Evolutionary conservation across 768 basidiomycete species (phyloP).

Genomic region (Psilocybe cyanescens): DNA sequence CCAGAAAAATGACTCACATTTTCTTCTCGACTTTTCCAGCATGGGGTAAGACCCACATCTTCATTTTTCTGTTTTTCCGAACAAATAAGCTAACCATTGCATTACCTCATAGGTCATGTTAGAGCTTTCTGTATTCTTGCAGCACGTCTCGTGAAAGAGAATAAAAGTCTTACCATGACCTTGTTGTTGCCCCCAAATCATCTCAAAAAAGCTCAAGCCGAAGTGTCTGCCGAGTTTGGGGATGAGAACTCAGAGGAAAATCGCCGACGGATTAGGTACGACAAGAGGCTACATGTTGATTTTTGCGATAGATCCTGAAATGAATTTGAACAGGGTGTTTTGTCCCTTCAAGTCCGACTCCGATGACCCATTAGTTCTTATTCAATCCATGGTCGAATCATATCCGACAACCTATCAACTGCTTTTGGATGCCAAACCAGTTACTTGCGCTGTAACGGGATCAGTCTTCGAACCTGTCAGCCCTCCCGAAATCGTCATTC

Average conservation of each 20-base stretch:
- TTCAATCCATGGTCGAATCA: slow-evolving; percentile 1
- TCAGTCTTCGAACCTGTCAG: slow-evolving; percentile 11
- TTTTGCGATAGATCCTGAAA: neutral
- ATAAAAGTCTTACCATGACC: slow-evolving; percentile 8
- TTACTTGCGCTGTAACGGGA: slow-evolving; percentile 10
- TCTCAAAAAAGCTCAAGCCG: slow-evolving; percentile 2
- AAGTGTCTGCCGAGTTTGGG: slow-evolving; percentile 5
- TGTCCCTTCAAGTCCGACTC: slow-evolving; percentile 7
- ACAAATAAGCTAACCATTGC: neutral
- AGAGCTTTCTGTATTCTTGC: slow-evolving; percentile 14
- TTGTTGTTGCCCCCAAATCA: slow-evolving; percentile 6
- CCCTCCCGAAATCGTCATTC: slow-evolving; percentile 9
- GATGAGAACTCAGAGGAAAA: neutral
- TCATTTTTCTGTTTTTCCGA: neutral
- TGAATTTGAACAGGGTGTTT: neutral
- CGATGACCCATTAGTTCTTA: neutral
- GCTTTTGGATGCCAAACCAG: slow-evolving; percentile 1
- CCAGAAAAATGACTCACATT: neutral
- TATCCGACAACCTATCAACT: slow-evolving; percentile 2
- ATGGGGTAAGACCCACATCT: neutral
- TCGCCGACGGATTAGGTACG: slow-evolving; percentile 9
- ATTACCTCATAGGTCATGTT: neutral
- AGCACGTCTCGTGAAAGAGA: slow-evolving; percentile 13
- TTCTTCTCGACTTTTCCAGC: slow-evolving; percentile 6
- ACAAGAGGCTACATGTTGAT: neutral